Evolutionary conservation across 2,329 filamentous ascomycete genomes (phyloP).

Genomic region (Penicillium vulpinum): DNA sequence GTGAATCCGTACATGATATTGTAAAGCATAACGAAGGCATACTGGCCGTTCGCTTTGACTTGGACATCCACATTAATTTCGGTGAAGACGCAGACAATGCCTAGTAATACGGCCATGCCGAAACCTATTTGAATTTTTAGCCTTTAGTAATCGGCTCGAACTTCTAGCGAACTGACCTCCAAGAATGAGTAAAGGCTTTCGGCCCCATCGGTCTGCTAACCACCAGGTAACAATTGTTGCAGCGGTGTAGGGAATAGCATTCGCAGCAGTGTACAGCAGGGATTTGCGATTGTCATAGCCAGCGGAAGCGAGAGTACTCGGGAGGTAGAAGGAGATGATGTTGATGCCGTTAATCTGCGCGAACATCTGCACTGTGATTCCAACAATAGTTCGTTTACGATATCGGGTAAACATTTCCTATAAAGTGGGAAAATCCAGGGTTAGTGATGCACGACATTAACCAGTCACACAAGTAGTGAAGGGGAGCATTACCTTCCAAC

Average conservation of each 20-base stretch:
- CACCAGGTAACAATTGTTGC: conserved; percentile 44
- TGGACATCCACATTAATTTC: conserved; percentile 28
- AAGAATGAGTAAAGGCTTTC: conserved; percentile 37
- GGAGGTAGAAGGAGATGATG: conserved; percentile 47
- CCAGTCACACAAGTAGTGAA: neutral
- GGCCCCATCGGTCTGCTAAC: conserved; percentile 43
- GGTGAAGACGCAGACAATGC: conserved; percentile 43
- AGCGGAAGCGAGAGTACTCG: conserved; percentile 37
- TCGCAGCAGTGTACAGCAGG: conserved; percentile 44
- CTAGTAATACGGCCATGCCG: conserved; percentile 37
- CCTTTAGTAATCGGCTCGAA: neutral
- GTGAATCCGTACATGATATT: conserved; percentile 43
- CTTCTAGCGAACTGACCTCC: conserved; percentile 13
- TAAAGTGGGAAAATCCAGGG: neutral
- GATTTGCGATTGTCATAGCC: conserved; percentile 41
- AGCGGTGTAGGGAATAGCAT: conserved; percentile 43
- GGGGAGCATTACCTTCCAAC: conserved; percentile 29
- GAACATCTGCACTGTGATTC: conserved; percentile 45
- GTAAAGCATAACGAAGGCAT: conserved; percentile 44
- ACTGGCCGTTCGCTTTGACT: conserved; percentile 39
- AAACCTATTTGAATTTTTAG: conserved; percentile 19
- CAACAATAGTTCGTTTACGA: conserved; percentile 45
- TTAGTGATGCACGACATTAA: neutral
- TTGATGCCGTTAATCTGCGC: conserved; percentile 47
- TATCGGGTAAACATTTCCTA: conserved; percentile 48